Evolutionary conservation across 352 stramenopile genomes (phyloP).

Genomic region (Globisporangium megalacanthum): DNA sequence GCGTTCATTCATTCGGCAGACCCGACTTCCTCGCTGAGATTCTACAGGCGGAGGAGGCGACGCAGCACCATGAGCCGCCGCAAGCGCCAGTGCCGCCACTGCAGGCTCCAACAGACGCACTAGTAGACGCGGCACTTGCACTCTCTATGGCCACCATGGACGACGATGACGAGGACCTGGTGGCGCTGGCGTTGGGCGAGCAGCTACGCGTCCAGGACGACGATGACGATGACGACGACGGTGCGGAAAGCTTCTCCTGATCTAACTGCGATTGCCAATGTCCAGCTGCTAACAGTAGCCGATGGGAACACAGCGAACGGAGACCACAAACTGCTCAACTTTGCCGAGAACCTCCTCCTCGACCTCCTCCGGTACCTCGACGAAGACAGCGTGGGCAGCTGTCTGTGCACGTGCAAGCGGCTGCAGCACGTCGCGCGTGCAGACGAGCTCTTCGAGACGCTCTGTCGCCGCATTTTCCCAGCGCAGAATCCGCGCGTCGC

Average conservation of each 20-base stretch:
- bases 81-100: too few relatives aligned
- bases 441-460: slow-evolving; percentile 56
- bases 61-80: too few relatives aligned
- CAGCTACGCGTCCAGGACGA: slow-evolving; percentile 6
- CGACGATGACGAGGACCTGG: too few relatives aligned
- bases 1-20: slow-evolving; percentile 15
- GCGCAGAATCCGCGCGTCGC: slow-evolving; percentile 45
- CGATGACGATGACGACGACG: slow-evolving; percentile 6
- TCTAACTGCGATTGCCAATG: not conserved
- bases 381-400: slow-evolving; percentile 60
- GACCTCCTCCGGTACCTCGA: slow-evolving; percentile 67
- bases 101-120: too few relatives aligned
- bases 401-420: slow-evolving; percentile 47
- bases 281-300: too few relatives aligned
- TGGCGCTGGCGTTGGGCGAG: too few relatives aligned
- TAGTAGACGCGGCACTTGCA: too few relatives aligned
- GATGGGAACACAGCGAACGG: slow-evolving; percentile 12
- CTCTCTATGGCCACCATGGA: too few relatives aligned
- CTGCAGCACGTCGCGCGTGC: slow-evolving; percentile 43
- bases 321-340: slow-evolving; percentile 49
- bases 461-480: slow-evolving; percentile 70
- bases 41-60: slow-evolving; percentile 38
- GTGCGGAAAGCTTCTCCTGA: slow-evolving; percentile 2
- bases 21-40: slow-evolving; percentile 69
- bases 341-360: slow-evolving; percentile 64